Base-by-base conservation (phyloP, 345 rosid species). In the Gossypium turneri region DNA sequence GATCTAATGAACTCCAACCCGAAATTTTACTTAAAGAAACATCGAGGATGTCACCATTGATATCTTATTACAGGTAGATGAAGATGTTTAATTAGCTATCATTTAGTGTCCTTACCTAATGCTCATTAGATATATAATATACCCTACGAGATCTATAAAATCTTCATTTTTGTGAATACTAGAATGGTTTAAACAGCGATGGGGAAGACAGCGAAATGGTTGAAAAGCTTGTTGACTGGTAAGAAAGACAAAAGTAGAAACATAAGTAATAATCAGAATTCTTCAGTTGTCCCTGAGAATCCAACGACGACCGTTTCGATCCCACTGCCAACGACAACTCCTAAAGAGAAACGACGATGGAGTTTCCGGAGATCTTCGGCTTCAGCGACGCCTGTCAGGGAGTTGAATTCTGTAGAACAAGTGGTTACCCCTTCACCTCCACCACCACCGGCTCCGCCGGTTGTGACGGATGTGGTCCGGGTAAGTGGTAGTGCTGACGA, bases 121-220 rank as follows among this genome's bases (percentile, higher is more conserved):
- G 41, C 41, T 34, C 41, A 34, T 34, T 34, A 34, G 7, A 34
- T 34, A 34, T 34, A 63, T 9, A 60, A 4, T 47, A 47, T 47
- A 51, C 56, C 71, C n/a, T 20, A 62, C 58, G 59, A 60, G 73
- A 51, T 69, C 65, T 79, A 60, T 16, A n/a, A 62, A 38, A 34
- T 72, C 70, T 76, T 78, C 76, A 45, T 69, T 74, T 73, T 72
- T 81, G 73, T 48, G 60, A 65, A 77, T 70, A 65, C 78, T 77
- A 66, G 82, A 68, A 79, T 61, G 55, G 19, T 67, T 85, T 74
- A 77, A 62, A 73, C 57, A 79, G 48, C 8, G 48, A 94, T 92
- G 98, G 93, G 94, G 77, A 94, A 89, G 84, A 79, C 97, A 58
- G 87, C 93, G 12, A 92, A 88, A 78, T 94, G 98, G 98, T 79